Percentiles rank a stretch among this genome's conserved stretches.
Conservation (phyloP, 2,329 filamentous ascomycete genomes). For the Calonectria fujianensis region DNA sequence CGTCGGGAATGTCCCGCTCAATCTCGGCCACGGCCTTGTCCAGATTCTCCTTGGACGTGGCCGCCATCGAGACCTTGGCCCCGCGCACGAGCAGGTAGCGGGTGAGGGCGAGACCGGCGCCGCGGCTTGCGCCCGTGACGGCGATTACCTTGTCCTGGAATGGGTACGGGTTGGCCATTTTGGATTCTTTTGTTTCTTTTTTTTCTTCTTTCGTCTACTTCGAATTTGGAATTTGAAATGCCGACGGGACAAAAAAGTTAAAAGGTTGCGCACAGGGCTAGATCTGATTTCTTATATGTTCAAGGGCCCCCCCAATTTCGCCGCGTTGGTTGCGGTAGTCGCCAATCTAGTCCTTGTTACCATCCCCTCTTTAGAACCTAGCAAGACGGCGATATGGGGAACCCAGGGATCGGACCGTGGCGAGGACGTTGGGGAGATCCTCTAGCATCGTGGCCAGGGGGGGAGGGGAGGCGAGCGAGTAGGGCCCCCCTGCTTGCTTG, state of each 20-base stretch:
- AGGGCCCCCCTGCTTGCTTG: background rate
- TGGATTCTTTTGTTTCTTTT: background rate
- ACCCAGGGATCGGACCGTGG: conserved; percentile 9
- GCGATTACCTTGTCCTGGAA: conserved; percentile 74
- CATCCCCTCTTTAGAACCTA: conserved; percentile 9
- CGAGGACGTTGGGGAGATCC: conserved; percentile 16
- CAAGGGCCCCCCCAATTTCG: conserved; percentile 1
- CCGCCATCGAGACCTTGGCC: conserved; percentile 57
- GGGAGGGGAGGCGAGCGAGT: background rate
- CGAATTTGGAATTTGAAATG: background rate
- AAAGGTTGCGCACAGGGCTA: background rate
- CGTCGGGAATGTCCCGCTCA: conserved; percentile 49
- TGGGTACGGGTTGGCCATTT: conserved; percentile 52
- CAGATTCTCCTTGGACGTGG: conserved; percentile 55
- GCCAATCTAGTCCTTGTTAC: conserved; percentile 10
- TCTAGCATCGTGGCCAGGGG: background rate
- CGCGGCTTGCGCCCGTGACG: conserved; percentile 76
- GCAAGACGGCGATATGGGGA: conserved; percentile 20
- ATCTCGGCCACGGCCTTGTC: conserved; percentile 51
- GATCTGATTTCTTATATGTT: conserved; percentile 23
- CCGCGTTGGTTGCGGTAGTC: background rate
- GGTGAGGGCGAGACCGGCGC: conserved; percentile 73
- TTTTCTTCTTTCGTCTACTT: background rate
- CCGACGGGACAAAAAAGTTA: background rate
- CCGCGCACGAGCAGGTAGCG: conserved; percentile 67